A percentile compares a stretch with the other conserved stretches of the same genome.
phyloP scores from a whole-genome alignment of 1,284 basidiomycete species.

The Golubevia sp. region DNA sequence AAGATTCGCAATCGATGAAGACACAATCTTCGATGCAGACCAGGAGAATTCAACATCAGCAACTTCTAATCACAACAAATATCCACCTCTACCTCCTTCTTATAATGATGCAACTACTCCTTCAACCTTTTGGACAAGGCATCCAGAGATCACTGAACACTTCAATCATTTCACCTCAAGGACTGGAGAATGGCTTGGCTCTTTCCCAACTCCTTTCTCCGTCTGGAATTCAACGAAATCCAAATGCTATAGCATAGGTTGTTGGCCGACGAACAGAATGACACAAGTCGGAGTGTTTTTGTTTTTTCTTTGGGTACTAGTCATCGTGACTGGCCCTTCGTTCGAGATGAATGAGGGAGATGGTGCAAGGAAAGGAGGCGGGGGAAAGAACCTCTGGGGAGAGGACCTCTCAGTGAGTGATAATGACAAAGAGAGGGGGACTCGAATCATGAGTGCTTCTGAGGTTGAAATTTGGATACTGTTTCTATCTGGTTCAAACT shows the following conservation, averaged over 20 bases:
- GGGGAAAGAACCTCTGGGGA: neutral
- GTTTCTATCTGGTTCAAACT: no score
- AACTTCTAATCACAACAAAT: conserved; percentile 13
- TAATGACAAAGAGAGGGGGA: no score
- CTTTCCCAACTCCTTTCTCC: conserved; percentile 19
- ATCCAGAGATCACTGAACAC: conserved; percentile 22
- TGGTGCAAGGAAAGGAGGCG: neutral
- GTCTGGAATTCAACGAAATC: conserved; percentile 16
- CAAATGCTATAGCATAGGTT: conserved; percentile 15
- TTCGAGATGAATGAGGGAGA: conserved; percentile 7
- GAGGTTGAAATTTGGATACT: no score
- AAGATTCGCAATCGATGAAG: conserved; percentile 43
- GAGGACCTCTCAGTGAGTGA: neutral
- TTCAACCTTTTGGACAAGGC: conserved; percentile 11
- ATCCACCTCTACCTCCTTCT: conserved; percentile 39
- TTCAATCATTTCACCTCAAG: conserved; percentile 28
- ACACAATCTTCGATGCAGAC: conserved; percentile 15
- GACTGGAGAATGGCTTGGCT: conserved; percentile 23
- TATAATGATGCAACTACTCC: conserved; percentile 32
- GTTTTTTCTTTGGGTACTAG: conserved; percentile 37
- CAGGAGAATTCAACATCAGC: conserved; percentile 9
- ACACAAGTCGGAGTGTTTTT: conserved; percentile 41
- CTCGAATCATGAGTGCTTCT: no score
- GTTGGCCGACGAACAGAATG: conserved; percentile 38
- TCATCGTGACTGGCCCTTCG: conserved; percentile 27